phyloP scores from a whole-genome alignment of 225 moss, liverwort and hornwort genomes.

The Neckera pumila region DNA sequence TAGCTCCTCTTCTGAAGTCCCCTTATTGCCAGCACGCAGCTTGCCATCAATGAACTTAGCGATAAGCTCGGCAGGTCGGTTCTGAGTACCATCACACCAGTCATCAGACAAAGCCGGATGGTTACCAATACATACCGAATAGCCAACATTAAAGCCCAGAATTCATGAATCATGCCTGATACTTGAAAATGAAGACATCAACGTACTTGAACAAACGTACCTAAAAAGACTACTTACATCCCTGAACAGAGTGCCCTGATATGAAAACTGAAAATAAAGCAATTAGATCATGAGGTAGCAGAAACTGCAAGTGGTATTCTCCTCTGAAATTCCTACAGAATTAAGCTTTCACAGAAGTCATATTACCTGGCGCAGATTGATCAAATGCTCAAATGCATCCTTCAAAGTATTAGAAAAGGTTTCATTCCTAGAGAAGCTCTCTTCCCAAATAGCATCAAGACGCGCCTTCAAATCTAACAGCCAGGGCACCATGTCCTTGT shows the following conservation, averaged over 20 bases:
- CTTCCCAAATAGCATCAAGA: slow-evolving; percentile 92
- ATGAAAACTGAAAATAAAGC: neutral
- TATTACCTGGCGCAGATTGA: slow-evolving; percentile 91
- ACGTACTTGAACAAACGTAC: neutral
- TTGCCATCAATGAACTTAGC: slow-evolving; percentile 98
- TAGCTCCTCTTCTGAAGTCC: slow-evolving; percentile 97
- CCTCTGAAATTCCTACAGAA: neutral
- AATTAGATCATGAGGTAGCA: neutral
- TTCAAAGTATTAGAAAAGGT: slow-evolving; percentile 89
- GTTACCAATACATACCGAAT: neutral
- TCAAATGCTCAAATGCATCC: slow-evolving; percentile 96
- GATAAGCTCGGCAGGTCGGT: slow-evolving; percentile 97
- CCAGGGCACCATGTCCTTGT: slow-evolving; percentile 92
- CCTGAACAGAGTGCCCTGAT: neutral
- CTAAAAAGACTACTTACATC: neutral
- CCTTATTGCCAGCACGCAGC: slow-evolving; percentile 97
- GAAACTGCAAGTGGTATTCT: neutral
- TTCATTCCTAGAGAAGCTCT: slow-evolving; percentile 87
- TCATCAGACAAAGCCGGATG: neutral
- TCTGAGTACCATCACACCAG: slow-evolving; percentile 41
- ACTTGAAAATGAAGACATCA: neutral
- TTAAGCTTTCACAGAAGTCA: neutral
- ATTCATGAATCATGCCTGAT: neutral
- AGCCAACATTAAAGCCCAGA: neutral
- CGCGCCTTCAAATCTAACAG: slow-evolving; percentile 94